A percentile compares a stretch with the other conserved stretches of the same genome.
These are phyloP conservation scores for Arthrobotrys entomopaga DNA, from an alignment of 2,329 filamentous ascomycete genomes.

Conservation along the genomic window DNA sequence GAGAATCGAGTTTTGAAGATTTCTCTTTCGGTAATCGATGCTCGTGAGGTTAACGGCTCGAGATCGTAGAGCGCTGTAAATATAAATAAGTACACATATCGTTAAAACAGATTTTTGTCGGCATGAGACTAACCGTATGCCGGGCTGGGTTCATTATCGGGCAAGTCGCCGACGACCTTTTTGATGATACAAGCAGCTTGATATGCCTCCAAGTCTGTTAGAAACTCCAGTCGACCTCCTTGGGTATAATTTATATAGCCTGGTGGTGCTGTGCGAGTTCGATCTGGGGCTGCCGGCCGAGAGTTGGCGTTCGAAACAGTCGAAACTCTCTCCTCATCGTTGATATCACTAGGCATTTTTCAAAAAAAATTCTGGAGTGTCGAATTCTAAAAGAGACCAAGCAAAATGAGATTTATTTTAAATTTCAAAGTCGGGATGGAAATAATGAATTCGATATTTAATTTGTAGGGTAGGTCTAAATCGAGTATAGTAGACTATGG, in stretches of 20 bases:
- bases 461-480: no score
- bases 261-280: slow-evolving; percentile 13
- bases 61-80: slow-evolving; percentile 23
- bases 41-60: background rate
- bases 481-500: no score
- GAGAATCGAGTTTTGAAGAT: slow-evolving; percentile 16
- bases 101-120: no score
- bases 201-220: slow-evolving; percentile 39
- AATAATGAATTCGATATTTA: no score
- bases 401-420: background rate
- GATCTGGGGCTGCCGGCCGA: background rate
- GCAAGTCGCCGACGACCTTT: slow-evolving; percentile 15
- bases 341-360: no score
- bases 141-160: slow-evolving; percentile 18
- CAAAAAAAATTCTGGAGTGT: no score
- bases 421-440: background rate
- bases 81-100: no score
- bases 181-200: slow-evolving; percentile 44
- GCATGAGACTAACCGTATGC: slow-evolving; percentile 27
- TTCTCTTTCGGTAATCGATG: slow-evolving; percentile 8
- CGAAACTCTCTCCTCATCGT: slow-evolving; percentile 33
- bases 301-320: background rate
- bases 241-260: slow-evolving; percentile 19
- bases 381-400: no score
- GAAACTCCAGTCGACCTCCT: slow-evolving; percentile 29